Conservation (phyloP, 1,284 basidiomycete genomes). For the Ustilago shanxiensis region DNA sequence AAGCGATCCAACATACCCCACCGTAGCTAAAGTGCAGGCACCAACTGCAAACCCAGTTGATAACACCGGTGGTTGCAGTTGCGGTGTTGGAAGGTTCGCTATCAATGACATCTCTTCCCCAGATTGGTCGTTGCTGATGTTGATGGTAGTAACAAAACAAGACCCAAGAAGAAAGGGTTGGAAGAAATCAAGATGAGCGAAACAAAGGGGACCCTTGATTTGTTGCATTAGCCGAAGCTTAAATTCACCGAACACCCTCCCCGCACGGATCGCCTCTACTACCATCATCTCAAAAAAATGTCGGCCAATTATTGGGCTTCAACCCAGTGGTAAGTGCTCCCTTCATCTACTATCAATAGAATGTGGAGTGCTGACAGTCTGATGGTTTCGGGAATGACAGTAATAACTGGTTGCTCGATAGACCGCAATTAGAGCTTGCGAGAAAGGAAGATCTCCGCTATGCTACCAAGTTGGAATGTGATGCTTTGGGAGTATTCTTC, state of each 20-base stretch:
- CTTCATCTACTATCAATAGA: not conserved
- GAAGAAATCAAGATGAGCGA: not conserved
- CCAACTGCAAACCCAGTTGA: constrained; percentile 31
- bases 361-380: not conserved
- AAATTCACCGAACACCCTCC: constrained; percentile 13
- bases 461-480: constrained; percentile 55
- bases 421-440: constrained; percentile 56
- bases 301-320: constrained; percentile 67
- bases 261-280: not conserved
- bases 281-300: constrained; percentile 34
- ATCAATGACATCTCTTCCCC: constrained; percentile 36
- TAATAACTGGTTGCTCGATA: constrained; percentile 66
- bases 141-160: not conserved
- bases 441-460: constrained; percentile 61
- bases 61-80: constrained; percentile 21
- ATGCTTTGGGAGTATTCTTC: constrained; percentile 64
- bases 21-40: constrained; percentile 67
- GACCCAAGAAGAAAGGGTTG: constrained; percentile 1
- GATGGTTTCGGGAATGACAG: constrained; percentile 22
- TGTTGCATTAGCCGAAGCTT: not conserved
- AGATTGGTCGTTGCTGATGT: not conserved
- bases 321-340: constrained; percentile 59
- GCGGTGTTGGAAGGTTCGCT: constrained; percentile 14
- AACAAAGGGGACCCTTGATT: constrained; percentile 34
- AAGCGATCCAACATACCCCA: constrained; percentile 72